A percentile compares a stretch with the other conserved stretches of the same genome.
phyloP scores from a whole-genome alignment of 2,329 filamentous ascomycete species.

The Kalaharituber pfeilii region DNA sequence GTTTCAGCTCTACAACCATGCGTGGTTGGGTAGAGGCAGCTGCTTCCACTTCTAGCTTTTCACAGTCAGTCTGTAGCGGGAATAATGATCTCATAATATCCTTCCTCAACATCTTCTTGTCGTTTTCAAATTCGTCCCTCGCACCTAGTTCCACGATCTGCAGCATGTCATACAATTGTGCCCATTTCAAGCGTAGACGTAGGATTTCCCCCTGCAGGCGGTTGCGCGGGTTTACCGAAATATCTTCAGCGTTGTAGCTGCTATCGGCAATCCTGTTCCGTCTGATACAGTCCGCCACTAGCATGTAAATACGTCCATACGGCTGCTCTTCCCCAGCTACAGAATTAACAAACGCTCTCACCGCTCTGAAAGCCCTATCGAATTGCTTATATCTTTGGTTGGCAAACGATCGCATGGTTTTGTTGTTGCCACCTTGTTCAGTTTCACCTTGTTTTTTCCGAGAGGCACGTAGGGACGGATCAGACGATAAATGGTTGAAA shows the following conservation, averaged over 20 bases:
- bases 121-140: neutral
- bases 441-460: too few relatives aligned
- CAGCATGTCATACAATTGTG: neutral
- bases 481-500: constrained; percentile 2
- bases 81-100: neutral
- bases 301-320: constrained; percentile 32
- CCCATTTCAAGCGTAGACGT: neutral
- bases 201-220: neutral
- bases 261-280: neutral
- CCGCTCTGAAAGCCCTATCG: neutral
- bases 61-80: neutral
- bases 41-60: neutral
- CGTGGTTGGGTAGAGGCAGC: neutral
- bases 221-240: neutral
- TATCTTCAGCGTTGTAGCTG: neutral
- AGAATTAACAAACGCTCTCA: constrained; percentile 8
- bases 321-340: constrained; percentile 35
- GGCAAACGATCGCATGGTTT: neutral
- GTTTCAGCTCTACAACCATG: neutral
- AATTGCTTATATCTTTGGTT: neutral
- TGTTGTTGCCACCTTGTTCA: constrained; percentile 11
- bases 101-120: neutral
- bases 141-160: neutral
- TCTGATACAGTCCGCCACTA: constrained; percentile 24
- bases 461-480: too few relatives aligned